Percentiles rank a stretch among this genome's conserved stretches.
phyloP scores from a whole-genome alignment of 2,329 filamentous ascomycete genomes.

The Claviceps sp. region DNA sequence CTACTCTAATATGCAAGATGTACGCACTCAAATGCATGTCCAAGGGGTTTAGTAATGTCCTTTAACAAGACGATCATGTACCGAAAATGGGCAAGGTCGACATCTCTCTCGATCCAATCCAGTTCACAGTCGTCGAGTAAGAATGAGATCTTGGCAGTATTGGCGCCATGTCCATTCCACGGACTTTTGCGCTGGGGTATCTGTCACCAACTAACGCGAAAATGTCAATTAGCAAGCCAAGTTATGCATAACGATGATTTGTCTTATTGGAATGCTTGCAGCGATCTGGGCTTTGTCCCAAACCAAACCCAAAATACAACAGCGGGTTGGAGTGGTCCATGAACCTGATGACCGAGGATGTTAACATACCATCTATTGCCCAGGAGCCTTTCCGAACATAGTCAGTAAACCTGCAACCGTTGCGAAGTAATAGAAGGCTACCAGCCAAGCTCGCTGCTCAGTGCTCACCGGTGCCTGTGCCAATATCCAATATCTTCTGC shows the following conservation, averaged over 20 bases:
- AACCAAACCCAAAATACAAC: not conserved
- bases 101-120: slow-evolving; percentile 16
- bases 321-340: not conserved
- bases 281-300: no score
- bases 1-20: no score
- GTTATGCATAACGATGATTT: no score
- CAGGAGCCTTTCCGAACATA: slow-evolving; percentile 6
- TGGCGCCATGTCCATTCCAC: slow-evolving; percentile 25
- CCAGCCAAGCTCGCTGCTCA: not conserved
- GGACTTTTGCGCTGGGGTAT: slow-evolving; percentile 23
- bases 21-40: slow-evolving; percentile 11
- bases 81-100: slow-evolving; percentile 20
- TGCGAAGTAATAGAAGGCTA: not conserved
- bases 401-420: not conserved
- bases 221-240: not conserved
- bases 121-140: slow-evolving; percentile 22
- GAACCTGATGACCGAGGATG: not conserved
- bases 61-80: slow-evolving; percentile 10
- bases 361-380: slow-evolving; percentile 4
- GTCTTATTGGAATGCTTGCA: no score
- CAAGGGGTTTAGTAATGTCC: slow-evolving; percentile 8
- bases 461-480: slow-evolving; percentile 15
- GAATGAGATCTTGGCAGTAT: slow-evolving; percentile 26
- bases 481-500: slow-evolving; percentile 27
- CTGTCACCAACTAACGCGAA: slow-evolving; percentile 10